Evolutionary conservation across 768 basidiomycete species (phyloP), one percentile per base, ranked within the genome.

Genomic region (Pleurotus platypus): DNA sequence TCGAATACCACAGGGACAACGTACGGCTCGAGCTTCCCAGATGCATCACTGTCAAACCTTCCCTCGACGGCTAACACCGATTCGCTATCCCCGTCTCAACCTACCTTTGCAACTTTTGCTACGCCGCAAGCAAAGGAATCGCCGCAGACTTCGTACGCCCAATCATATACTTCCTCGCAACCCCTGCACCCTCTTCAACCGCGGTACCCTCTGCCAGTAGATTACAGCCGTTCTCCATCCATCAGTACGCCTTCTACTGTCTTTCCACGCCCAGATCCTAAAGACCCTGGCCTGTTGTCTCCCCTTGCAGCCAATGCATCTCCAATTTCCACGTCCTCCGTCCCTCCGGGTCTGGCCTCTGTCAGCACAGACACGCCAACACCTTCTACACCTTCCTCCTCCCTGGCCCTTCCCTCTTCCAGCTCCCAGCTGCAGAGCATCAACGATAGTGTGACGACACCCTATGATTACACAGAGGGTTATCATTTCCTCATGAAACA

Each of bases 401-500:
- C 72, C 9, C 62, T 54, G 39, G 51, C 11, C 35, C 49, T 51
- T 5, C 24, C 49, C 16, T 51, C 51, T n/a, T n/a, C 66, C 55
- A 65, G 68, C 27, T 76, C 75, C 3, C 72, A 76, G 60, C 65
- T 82, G 58, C 79, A 86, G 75, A 74, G 80, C 75, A 72, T 90
- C 76, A 74, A 79, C 76, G 78, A 84, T 73, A 69, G 85, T 81
- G 78, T 87, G 46, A 83, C 85, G 13, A 78, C 82, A 66, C 90
- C 93, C 4, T 96, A 94, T 67, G 94, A 96, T 68, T 97, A 98
- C 66, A 96, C 93, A 13, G 90, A 97, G 75, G 94, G 94, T 18
- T 98, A 98, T 68, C 96, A 97, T 69, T 92, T 90, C 69, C 77
- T 98, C 63, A 98, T 98, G 93, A 91, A 93, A 74, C 90, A 94